Percentiles rank a stretch among this genome's conserved stretches.
Evolutionary conservation across 805 yeast species (phyloP).

Genomic region (Starmera amethionina): DNA sequence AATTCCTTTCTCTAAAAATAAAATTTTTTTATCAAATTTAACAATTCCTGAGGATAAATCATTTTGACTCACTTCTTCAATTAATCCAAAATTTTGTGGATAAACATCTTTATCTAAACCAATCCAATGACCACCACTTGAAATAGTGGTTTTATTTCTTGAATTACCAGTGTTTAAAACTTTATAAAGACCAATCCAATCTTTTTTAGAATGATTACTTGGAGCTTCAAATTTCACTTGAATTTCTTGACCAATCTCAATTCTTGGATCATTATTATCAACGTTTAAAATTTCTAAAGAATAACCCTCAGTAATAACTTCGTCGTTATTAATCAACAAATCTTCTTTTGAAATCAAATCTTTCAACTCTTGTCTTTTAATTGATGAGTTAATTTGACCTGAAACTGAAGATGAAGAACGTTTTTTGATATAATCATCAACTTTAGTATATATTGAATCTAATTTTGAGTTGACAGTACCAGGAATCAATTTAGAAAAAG

Average conservation of each 20-base stretch:
- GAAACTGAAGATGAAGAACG: conserved; percentile 15
- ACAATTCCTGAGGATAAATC: conserved; percentile 32
- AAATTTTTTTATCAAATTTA: conserved; percentile 35
- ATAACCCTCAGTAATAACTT: conserved; percentile 23
- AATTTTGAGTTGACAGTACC: conserved; percentile 29
- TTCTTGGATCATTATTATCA: conserved; percentile 11
- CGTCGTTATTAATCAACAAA: conserved; percentile 20
- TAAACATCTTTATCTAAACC: conserved; percentile 30
- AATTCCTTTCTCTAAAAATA: conserved; percentile 59
- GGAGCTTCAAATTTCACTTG: conserved; percentile 47
- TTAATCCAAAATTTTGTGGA: conserved; percentile 13
- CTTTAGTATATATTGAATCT: conserved; percentile 31
- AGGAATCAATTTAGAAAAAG: conserved; percentile 26
- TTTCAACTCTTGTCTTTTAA: conserved; percentile 17
- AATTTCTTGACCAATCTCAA: conserved; percentile 43
- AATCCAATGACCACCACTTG: conserved; percentile 61
- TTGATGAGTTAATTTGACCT: conserved; percentile 2
- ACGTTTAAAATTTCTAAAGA: conserved; percentile 14
- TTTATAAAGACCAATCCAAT: conserved; percentile 74
- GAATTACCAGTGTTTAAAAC: conserved; percentile 49
- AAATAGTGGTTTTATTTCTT: conserved; percentile 43
- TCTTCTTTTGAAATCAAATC: conserved; percentile 14
- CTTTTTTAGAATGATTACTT: conserved; percentile 34
- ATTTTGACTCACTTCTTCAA: conserved; percentile 4
- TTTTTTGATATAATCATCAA: conserved; percentile 18